Conservation (phyloP, 148 eudicot genomes). For the Camellia granthamiana region DNA sequence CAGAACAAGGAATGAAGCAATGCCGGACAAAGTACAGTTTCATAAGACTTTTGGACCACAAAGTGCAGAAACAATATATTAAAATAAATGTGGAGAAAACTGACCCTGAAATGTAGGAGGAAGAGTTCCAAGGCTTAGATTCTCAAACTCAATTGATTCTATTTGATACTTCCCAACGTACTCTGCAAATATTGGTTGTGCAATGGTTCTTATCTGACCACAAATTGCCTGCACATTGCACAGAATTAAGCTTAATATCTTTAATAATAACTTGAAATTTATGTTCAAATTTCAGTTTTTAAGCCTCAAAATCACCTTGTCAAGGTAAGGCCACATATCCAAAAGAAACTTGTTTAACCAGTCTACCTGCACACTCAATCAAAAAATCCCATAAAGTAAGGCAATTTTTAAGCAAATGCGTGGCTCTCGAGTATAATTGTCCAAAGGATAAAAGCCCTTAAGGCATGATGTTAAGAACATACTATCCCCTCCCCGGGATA, state of each 20-base stretch:
- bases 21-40: background rate
- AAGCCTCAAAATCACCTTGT: constrained; percentile 49
- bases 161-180: constrained; percentile 41
- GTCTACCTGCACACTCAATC: constrained; percentile 57
- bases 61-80: background rate
- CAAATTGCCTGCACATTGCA: constrained; percentile 60
- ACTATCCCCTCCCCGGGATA: background rate
- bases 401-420: background rate
- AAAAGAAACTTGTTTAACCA: constrained; percentile 74
- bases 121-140: constrained; percentile 47
- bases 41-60: background rate
- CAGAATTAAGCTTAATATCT: background rate
- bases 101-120: constrained; percentile 51
- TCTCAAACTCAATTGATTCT: constrained; percentile 46
- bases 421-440: background rate
- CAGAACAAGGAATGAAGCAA: background rate
- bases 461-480: background rate
- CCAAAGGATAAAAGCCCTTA: background rate
- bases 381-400: constrained; percentile 7
- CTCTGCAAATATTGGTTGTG: constrained; percentile 44
- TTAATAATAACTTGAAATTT: background rate
- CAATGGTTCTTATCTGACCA: constrained; percentile 27
- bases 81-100: constrained; percentile 1
- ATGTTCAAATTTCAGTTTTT: constrained; percentile 29
- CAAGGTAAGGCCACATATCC: constrained; percentile 85